These are phyloP conservation scores for Trichoderma gamsii DNA, from an alignment of 495 filamentous ascomycete genomes.

Conservation along the genomic window DNA sequence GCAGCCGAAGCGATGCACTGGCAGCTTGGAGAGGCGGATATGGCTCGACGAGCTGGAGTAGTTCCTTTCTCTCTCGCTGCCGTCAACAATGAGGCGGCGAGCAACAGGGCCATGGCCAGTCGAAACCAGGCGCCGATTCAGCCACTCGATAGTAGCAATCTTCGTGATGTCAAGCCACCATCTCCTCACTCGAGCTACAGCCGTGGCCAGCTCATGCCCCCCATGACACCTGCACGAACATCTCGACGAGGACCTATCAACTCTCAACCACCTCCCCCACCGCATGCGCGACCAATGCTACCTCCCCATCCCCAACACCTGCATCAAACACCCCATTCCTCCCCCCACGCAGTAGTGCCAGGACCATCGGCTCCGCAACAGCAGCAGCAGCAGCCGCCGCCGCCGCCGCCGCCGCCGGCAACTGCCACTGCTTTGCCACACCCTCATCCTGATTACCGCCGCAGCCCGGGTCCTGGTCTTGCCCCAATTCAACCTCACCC, in stretches of 20 bases:
- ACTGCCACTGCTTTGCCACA: slow-evolving; percentile 31
- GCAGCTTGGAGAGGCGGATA: slow-evolving; percentile 88
- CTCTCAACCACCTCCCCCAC: slow-evolving; percentile 1
- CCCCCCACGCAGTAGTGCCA: slow-evolving; percentile 20
- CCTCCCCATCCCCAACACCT: slow-evolving; percentile 7
- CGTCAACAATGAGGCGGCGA: slow-evolving; percentile 50
- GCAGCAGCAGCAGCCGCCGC: slow-evolving; percentile 15
- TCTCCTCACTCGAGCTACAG: slow-evolving; percentile 33
- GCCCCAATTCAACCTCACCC: slow-evolving; percentile 38
- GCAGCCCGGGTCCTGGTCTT: slow-evolving; percentile 29
- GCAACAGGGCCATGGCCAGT: slow-evolving; percentile 23
- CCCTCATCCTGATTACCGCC: slow-evolving; percentile 24
- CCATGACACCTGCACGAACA: background rate
- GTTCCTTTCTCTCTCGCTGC: slow-evolving; percentile 69
- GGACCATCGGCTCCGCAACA: slow-evolving; percentile 14
- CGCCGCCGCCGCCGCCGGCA: slow-evolving; percentile 23
- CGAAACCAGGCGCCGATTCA: slow-evolving; percentile 29
- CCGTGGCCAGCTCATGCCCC: slow-evolving; percentile 21
- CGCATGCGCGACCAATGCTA: slow-evolving; percentile 1
- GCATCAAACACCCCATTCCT: slow-evolving; percentile 20
- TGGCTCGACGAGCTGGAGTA: slow-evolving; percentile 82
- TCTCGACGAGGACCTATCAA: slow-evolving; percentile 8
- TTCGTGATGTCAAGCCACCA: slow-evolving; percentile 31
- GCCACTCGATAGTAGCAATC: slow-evolving; percentile 8
- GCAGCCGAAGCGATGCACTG: slow-evolving; percentile 97